Evolutionary conservation across 257 asterid genomes (phyloP).

Genomic region (Penstemon newberryi): DNA sequence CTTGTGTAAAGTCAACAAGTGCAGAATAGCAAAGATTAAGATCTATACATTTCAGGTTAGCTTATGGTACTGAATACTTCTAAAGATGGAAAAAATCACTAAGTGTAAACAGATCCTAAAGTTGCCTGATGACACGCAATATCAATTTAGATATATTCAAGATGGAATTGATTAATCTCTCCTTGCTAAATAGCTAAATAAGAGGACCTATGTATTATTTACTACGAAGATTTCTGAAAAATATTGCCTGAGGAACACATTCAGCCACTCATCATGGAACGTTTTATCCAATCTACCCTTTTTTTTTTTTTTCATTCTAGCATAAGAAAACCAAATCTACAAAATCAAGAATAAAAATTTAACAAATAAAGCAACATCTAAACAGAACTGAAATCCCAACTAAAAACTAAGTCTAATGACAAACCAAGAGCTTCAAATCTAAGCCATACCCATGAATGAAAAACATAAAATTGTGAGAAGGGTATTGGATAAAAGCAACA

Average conservation of each 20-base stretch:
- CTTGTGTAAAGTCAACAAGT: no score
- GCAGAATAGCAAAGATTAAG: no score
- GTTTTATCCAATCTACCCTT: background rate
- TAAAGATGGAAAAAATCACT: no score
- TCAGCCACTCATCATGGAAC: background rate
- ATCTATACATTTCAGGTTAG: no score
- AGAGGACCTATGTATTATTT: background rate
- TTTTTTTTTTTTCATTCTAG: background rate
- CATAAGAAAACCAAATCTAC: conserved; percentile 1
- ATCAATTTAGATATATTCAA: background rate
- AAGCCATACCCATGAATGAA: background rate
- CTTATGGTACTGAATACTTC: no score
- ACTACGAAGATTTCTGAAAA: background rate
- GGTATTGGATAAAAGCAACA: no score
- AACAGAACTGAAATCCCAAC: background rate
- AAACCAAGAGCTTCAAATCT: no score
- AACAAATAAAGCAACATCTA: background rate
- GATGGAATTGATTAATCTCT: background rate
- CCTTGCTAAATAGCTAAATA: background rate
- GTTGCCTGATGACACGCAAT: background rate
- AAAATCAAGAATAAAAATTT: background rate
- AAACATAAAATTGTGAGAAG: background rate
- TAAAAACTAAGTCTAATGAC: background rate
- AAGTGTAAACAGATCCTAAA: no score
- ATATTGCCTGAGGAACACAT: background rate